Base-by-base conservation (phyloP, 805 yeast genomes). In the Kazachstania bromeliacearum region DNA sequence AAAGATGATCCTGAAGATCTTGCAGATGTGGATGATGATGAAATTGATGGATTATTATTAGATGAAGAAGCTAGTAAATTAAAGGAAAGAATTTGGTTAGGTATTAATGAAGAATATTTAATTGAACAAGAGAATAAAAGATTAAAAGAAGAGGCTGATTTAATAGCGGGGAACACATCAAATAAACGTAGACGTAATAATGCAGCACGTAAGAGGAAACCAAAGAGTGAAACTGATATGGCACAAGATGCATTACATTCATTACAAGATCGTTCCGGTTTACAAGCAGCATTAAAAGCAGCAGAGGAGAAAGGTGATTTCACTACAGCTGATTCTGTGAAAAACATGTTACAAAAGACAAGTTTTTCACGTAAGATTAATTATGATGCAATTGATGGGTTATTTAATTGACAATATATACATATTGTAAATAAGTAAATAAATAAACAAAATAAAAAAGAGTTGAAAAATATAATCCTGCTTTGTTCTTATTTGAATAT, bases 61-160 rank as follows among this genome's bases (percentile, higher is more conserved):
- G 68, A 73, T 2, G 77, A 71, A 36, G 85, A 79, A 34, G 96
- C 88, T 43, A 69, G 78, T 8, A 68, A 63, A 38, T 55, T 79
- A 44, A 92, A 89, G 57, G 88, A 85, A 46, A 69, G 81, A 41
- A 74, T 88, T 3, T 92, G 98, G 97, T 77, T 82, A 36, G 88
- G 92, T 2, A 67, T 85, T 27, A 88, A 94, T 58, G 83, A 82
- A 41, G 97, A 88, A 20, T 92, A 75, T 53, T 62, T 92, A 37
- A 55, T 85, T 7, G 92, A 81, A 33, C 95, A 85, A 59, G 96
- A 89, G 49, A 74, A 75, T 47, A 87, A 85, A 52, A 66, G 88
- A 43, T 66, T 89, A 41, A 85, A 88, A 55, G 70, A 71, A 35
- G 95, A 87, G 54, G 92, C 95, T 0, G 97, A 92, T 60, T 75